These are phyloP conservation scores for Stylosanthes scabra DNA, from an alignment of 331 rosid genomes.

Conservation along the genomic window DNA sequence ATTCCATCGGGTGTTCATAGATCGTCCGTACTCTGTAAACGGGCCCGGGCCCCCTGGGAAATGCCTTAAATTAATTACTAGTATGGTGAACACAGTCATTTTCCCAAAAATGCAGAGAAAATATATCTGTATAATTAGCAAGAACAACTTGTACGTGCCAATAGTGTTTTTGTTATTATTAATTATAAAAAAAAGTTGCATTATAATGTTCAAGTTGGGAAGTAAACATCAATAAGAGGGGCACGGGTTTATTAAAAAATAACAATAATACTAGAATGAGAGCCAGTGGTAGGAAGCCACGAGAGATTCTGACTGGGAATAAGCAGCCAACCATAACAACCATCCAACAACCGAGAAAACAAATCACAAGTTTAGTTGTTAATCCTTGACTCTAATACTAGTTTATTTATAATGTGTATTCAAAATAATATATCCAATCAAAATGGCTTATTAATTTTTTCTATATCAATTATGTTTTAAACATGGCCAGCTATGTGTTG, in stretches of 20 bases:
- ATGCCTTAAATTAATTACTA: too few species aligned
- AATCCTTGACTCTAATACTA: conserved; percentile 48
- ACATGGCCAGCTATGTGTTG: conserved; percentile 69
- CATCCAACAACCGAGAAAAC: conserved; percentile 52
- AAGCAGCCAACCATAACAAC: neutral
- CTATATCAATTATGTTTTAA: conserved; percentile 34
- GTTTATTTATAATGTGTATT: neutral
- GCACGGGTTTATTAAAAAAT: conserved; percentile 1
- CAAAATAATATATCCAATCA: conserved; percentile 1
- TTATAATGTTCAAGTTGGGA: conserved; percentile 11
- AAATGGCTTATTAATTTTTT: conserved; percentile 31
- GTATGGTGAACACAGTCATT: too few species aligned
- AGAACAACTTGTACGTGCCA: neutral
- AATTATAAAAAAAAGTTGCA: neutral
- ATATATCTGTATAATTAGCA: neutral
- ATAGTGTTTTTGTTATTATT: neutral
- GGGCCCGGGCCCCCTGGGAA: too few species aligned
- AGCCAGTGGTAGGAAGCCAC: neutral
- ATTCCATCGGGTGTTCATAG: too few species aligned
- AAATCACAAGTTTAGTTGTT: conserved; percentile 48
- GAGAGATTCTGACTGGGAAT: neutral
- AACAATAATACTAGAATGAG: neutral
- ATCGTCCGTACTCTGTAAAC: too few species aligned
- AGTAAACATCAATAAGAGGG: conserved; percentile 20
- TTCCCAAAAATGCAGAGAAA: too few species aligned